Evolutionary conservation across 73 alveolate genomes (phyloP).

Genomic region (Breviolum minutum): DNA sequence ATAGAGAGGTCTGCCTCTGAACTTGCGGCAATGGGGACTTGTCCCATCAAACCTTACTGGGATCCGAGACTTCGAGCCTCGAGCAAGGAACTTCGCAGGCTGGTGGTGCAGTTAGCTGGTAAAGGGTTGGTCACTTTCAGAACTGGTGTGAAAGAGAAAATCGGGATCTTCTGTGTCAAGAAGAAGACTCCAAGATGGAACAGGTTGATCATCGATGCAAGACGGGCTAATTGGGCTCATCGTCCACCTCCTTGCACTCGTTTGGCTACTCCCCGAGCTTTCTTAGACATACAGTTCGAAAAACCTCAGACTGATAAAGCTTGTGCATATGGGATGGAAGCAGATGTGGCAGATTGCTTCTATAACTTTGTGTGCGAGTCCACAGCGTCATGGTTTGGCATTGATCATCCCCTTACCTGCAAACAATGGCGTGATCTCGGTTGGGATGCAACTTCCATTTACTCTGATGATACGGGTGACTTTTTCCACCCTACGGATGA

Average conservation of each 20-base stretch:
- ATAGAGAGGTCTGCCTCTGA: background rate
- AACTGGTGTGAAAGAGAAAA: background rate
- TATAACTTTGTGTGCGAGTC: background rate
- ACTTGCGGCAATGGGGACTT: background rate
- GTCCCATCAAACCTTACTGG: background rate
- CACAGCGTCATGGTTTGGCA: slow-evolving; percentile 10
- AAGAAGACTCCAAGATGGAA: background rate
- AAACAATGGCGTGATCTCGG: background rate
- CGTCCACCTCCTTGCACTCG: background rate
- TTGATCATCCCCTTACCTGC: background rate
- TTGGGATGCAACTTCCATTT: background rate
- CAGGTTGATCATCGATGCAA: background rate
- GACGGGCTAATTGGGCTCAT: background rate
- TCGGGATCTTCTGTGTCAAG: background rate
- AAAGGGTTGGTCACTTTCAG: background rate
- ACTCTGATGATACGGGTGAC: background rate
- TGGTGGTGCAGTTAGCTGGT: background rate
- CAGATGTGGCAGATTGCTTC: slow-evolving; percentile 18
- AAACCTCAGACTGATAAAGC: background rate
- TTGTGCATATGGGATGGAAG: background rate
- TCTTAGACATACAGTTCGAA: background rate
- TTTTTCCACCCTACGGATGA: background rate
- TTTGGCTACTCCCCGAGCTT: background rate
- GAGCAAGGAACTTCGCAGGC: background rate
- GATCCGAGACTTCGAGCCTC: background rate